Percentiles rank a stretch among this genome's conserved stretches.
Evolutionary conservation across 1,284 basidiomycete genomes (phyloP).

Genomic region (Taiwanofungus camphoratus): DNA sequence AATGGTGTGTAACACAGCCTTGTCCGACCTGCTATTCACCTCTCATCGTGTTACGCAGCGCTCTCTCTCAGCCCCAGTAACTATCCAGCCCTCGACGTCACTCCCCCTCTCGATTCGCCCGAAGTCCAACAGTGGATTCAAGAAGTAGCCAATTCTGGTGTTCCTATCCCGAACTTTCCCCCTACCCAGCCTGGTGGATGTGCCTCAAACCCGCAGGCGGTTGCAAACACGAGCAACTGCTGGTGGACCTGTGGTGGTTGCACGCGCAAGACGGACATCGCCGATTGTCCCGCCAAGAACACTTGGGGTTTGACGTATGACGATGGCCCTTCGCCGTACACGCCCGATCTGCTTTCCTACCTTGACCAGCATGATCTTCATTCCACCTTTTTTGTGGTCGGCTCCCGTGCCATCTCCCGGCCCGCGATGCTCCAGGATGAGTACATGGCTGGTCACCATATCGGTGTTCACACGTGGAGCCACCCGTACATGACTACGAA

Average conservation of each 20-base stretch:
- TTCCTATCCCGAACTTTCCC: conserved; percentile 48
- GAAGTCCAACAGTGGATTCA: conserved; percentile 72
- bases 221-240: conserved; percentile 49
- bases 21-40: conserved; percentile 1
- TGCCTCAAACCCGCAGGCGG: conserved; percentile 53
- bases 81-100: conserved; percentile 68
- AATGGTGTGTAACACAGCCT: conserved; percentile 29
- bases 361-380: conserved; percentile 65
- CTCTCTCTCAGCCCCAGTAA: conserved; percentile 28
- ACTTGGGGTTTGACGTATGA: conserved; percentile 74
- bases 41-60: background rate
- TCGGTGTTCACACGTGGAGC: conserved; percentile 67
- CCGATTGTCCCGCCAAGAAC: conserved; percentile 64
- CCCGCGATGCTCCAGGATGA: conserved; percentile 63
- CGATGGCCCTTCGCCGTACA: conserved; percentile 79
- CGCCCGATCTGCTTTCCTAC: conserved; percentile 67
- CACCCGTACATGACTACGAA: conserved; percentile 68
- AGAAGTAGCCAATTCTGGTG: conserved; percentile 49
- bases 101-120: conserved; percentile 62
- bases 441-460: conserved; percentile 69
- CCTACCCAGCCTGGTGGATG: conserved; percentile 57
- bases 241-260: conserved; percentile 90
- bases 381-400: conserved; percentile 85
- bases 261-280: conserved; percentile 62
- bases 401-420: conserved; percentile 65